A percentile compares a stretch with the other conserved stretches of the same genome.
phyloP scores from a whole-genome alignment of 768 basidiomycete genomes.

The Steccherinum ochraceum region DNA sequence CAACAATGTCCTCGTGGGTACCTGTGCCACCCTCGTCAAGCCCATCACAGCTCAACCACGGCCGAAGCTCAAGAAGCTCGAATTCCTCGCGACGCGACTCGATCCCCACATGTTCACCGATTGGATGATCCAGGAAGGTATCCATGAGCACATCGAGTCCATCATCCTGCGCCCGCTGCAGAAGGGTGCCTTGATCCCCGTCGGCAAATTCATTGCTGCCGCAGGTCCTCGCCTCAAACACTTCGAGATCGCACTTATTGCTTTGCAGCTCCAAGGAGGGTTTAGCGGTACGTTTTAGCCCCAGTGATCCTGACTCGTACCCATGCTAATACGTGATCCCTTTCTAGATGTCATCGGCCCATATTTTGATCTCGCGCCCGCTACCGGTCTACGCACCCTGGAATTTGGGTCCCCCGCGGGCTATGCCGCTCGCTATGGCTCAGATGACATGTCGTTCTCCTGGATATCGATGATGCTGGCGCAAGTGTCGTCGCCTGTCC shows the following conservation, averaged over 20 bases:
- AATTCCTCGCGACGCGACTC: constrained; percentile 4
- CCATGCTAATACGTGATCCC: neutral
- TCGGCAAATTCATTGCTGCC: constrained; percentile 1
- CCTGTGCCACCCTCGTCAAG: neutral
- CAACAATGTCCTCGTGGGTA: neutral
- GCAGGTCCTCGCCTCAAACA: constrained; percentile 9
- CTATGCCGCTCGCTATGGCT: constrained; percentile 8
- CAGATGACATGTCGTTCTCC: constrained; percentile 9
- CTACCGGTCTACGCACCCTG: constrained; percentile 2
- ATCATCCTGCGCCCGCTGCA: constrained; percentile 7
- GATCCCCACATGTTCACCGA: constrained; percentile 6
- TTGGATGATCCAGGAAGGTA: constrained; percentile 3
- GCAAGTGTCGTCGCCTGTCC: constrained; percentile 6
- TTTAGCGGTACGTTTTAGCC: constrained; percentile 8
- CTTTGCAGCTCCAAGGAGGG: constrained; percentile 7
- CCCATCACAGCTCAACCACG: neutral
- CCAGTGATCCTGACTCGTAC: neutral
- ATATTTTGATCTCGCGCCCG: constrained; percentile 2
- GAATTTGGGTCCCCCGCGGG: constrained; percentile 13
- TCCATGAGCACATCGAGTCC: constrained; percentile 5
- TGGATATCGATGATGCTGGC: constrained; percentile 11
- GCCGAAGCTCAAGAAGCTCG: neutral
- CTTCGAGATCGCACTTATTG: constrained; percentile 9
- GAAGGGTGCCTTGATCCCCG: constrained; percentile 4
- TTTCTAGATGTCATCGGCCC: neutral